A percentile compares a stretch with the other conserved stretches of the same genome.
These are phyloP conservation scores for Termitomyces sp. DNA, from an alignment of 768 basidiomycete genomes.

Conservation along the genomic window DNA sequence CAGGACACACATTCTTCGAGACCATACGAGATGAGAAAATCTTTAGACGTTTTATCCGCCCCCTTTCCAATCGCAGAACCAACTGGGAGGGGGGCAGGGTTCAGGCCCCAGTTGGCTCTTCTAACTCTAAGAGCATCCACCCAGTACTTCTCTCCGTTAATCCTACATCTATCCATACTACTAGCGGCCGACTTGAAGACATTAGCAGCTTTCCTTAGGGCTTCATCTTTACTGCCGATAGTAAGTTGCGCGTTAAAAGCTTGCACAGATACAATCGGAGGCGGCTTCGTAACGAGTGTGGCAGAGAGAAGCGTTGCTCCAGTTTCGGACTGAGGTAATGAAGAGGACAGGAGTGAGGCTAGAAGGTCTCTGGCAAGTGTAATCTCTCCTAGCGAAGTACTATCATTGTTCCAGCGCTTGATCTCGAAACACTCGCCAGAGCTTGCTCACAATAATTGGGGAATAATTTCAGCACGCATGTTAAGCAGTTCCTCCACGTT, in stretches of 20 bases:
- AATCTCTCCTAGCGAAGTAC: constrained; percentile 78
- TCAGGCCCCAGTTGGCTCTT: constrained; percentile 73
- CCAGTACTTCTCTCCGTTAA: constrained; percentile 74
- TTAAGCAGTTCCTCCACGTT: constrained; percentile 66
- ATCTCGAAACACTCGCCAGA: neutral
- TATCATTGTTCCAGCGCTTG: constrained; percentile 21
- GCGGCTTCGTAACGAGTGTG: constrained; percentile 60
- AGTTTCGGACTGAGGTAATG: constrained; percentile 10
- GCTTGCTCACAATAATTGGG: constrained; percentile 66
- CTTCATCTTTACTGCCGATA: constrained; percentile 78
- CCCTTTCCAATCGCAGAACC: constrained; percentile 72
- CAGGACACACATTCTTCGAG: constrained; percentile 74
- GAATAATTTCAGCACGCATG: constrained; percentile 68
- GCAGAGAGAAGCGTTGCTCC: constrained; percentile 42
- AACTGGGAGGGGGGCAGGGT: constrained; percentile 71
- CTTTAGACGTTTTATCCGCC: constrained; percentile 74
- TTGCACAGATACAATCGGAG: constrained; percentile 60
- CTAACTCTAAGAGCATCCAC: constrained; percentile 74
- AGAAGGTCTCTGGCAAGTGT: constrained; percentile 70
- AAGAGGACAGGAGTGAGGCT: constrained; percentile 44
- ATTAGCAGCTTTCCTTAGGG: constrained; percentile 66
- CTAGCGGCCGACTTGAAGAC: constrained; percentile 68
- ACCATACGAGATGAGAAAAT: constrained; percentile 77
- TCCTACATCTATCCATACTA: constrained; percentile 58
- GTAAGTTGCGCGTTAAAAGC: constrained; percentile 68